Base-by-base conservation (phyloP, 2,329 filamentous ascomycete species). In the Cladophialophora bantiana region DNA sequence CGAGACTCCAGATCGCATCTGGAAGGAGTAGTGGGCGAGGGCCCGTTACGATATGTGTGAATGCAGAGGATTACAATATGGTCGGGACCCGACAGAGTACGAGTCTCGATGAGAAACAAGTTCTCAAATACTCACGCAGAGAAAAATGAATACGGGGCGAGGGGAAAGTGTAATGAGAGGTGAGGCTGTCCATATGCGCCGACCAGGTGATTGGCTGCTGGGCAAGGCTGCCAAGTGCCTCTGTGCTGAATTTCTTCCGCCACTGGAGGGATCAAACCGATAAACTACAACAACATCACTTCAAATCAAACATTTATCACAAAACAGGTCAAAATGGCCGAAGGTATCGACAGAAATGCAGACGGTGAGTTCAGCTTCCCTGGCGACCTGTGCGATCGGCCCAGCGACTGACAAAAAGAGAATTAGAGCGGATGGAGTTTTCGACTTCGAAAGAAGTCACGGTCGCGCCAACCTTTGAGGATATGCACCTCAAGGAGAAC, bases 401-500 rank as follows among this genome's bases (percentile, higher is more conserved):
- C 20, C 18, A 36, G 20, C 15, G 62, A 62, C 69, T 59, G 70
- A 67, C 75, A 77, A 68, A 68, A 77, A 73, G 45, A 45, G 50
- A 40, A 60, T 62, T 71, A 84, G 94, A 97, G 85, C 89, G 92
- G 81, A 96, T 98, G 89, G 94, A 98, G 84, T 98, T 99, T 81
- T 91, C 90, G 72, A 99, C 95, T 79, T 97, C 94, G 71, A 97
- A 97, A 83, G 95, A 98, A 85, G 94, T 98, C 68, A 95, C 91
- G 1, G 95, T 84, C 66, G 93, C 94, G 75, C 93, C 94, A 54
- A 97, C 94, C 62, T 95, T 96, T 78, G 92, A 96, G 83, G 91
- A 92, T 68, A 96, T 98, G 94, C 94, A 96, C 74, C 80, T 99
- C 78, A 99, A 99, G 83, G 94, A 98, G 80, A 97, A 96, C 77